phyloP scores from a whole-genome alignment of 2,329 filamentous ascomycete genomes.

The Elsinoe fawcettii region DNA sequence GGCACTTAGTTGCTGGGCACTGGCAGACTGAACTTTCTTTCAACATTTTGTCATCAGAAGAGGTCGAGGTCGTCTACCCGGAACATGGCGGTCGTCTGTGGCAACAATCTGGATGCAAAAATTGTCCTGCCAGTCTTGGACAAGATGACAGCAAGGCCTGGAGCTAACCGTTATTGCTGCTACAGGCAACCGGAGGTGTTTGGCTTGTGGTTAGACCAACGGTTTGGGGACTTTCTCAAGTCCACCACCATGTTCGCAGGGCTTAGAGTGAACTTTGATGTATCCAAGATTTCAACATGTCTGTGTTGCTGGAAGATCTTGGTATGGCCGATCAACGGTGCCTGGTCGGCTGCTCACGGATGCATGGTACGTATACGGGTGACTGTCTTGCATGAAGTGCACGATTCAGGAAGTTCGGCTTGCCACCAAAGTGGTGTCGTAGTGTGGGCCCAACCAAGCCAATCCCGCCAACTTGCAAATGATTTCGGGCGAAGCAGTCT shows the following conservation, averaged over 20 bases:
- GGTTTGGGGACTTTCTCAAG: slow-evolving; percentile 5
- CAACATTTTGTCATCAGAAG: not conserved
- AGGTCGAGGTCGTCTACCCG: not conserved
- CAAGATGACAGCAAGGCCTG: not conserved
- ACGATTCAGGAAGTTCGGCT: not conserved
- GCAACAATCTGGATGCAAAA: slow-evolving; percentile 7
- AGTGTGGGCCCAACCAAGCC: too few species aligned
- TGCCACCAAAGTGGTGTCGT: not conserved
- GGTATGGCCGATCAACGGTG: not conserved
- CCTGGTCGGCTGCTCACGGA: not conserved
- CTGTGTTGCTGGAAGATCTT: not conserved
- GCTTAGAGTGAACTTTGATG: slow-evolving; percentile 7
- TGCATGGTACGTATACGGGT: not conserved
- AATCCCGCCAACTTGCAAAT: too few species aligned
- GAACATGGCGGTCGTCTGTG: not conserved
- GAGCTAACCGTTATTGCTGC: slow-evolving; percentile 12
- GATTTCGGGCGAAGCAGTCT: too few species aligned
- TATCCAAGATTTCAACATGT: not conserved
- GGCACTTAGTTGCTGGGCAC: not conserved
- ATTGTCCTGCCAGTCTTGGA: not conserved
- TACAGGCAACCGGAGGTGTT: slow-evolving; percentile 11
- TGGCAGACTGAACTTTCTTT: too few species aligned
- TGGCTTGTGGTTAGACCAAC: slow-evolving; percentile 5
- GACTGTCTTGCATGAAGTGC: not conserved
- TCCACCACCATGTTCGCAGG: not conserved